Percentiles rank a stretch among this genome's conserved stretches.
Conservation (phyloP, 2,329 filamentous ascomycete species). For the Diaporthe aspalathi region DNA sequence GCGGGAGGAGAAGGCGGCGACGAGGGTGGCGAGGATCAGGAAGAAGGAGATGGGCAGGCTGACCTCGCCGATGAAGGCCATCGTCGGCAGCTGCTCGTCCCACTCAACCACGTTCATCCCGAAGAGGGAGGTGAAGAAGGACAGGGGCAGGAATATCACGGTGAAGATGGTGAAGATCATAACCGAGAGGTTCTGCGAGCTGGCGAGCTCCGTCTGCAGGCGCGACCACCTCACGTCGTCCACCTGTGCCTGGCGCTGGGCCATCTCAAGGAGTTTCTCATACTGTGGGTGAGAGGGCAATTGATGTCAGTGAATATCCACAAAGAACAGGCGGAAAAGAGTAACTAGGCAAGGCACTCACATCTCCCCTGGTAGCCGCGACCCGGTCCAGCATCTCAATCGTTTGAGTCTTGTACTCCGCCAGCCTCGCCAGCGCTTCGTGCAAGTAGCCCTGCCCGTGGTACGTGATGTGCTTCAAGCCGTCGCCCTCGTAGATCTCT, state of each 20-base stretch:
- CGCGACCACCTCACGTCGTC: constrained; percentile 73
- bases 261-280: constrained; percentile 74
- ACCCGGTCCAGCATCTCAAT: constrained; percentile 70
- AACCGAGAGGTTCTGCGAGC: constrained; percentile 70
- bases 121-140: constrained; percentile 74
- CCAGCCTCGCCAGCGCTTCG: constrained; percentile 63
- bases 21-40: constrained; percentile 62
- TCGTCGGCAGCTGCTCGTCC: constrained; percentile 58
- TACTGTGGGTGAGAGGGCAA: constrained; percentile 57
- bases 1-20: constrained; percentile 66
- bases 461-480: constrained; percentile 54
- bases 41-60: constrained; percentile 60
- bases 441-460: constrained; percentile 63
- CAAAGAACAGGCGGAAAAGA: no score
- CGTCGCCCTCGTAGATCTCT: constrained; percentile 54
- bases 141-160: constrained; percentile 72
- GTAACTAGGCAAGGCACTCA: no score
- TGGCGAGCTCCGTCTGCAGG: constrained; percentile 71
- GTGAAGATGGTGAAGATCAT: constrained; percentile 75
- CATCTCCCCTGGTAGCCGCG: constrained; percentile 67
- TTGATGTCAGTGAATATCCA: constrained; percentile 42
- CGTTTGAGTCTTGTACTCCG: constrained; percentile 65
- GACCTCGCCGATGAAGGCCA: constrained; percentile 60
- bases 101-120: constrained; percentile 74
- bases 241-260: constrained; percentile 74